A percentile compares a stretch with the other conserved stretches of the same genome.
These are phyloP conservation scores for Mycena rosella DNA, from an alignment of 768 basidiomycete genomes.

Conservation along the genomic window DNA sequence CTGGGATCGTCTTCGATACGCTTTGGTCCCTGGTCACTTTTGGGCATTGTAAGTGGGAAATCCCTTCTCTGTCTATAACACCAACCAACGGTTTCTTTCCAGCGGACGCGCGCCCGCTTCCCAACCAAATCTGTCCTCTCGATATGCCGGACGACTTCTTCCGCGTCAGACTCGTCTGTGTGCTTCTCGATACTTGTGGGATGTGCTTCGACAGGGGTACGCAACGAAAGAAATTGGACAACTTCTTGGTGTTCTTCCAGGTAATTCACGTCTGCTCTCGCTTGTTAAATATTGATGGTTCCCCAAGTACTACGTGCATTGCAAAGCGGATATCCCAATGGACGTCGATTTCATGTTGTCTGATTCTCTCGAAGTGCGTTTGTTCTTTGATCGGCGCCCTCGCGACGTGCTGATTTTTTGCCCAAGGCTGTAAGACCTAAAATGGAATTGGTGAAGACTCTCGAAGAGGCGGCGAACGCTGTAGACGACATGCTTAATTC, in stretches of 20 bases:
- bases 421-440: constrained; percentile 89
- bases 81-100: constrained; percentile 34
- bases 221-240: constrained; percentile 93
- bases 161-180: constrained; percentile 91
- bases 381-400: not conserved
- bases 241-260: constrained; percentile 94
- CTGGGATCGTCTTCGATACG: constrained; percentile 91
- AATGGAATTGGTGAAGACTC: constrained; percentile 72
- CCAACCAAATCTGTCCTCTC: constrained; percentile 76
- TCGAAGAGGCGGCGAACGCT: constrained; percentile 88
- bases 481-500: constrained; percentile 91
- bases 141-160: constrained; percentile 98
- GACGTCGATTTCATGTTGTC: constrained; percentile 98
- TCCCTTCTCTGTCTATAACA: not conserved
- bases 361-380: constrained; percentile 89
- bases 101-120: constrained; percentile 93
- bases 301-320: constrained; percentile 83
- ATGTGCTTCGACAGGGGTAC: constrained; percentile 98
- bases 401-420: constrained; percentile 4
- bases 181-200: constrained; percentile 93
- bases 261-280: constrained; percentile 51
- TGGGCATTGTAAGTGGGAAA: constrained; percentile 84
- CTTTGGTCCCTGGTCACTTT: constrained; percentile 96
- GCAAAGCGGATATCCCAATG: constrained; percentile 93
- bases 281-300: constrained; percentile 21